phyloP scores from a whole-genome alignment of 345 rosid species.

The Eutrema heterophyllum region DNA sequence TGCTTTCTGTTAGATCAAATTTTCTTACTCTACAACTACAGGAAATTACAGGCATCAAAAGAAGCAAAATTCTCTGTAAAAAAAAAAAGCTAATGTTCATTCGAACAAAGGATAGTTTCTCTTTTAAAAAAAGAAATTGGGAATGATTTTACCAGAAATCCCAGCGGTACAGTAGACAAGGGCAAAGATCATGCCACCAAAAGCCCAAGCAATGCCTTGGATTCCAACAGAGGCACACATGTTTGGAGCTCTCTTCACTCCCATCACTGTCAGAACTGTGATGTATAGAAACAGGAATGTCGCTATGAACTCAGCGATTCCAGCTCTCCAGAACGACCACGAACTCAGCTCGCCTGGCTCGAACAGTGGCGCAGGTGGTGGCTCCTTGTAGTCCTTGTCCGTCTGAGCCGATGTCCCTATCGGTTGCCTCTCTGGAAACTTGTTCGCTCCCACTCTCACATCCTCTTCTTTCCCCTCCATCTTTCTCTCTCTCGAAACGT shows the following conservation, averaged over 20 bases:
- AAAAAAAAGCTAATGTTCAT: no score
- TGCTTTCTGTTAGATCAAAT: no score
- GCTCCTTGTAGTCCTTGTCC: constrained; percentile 45
- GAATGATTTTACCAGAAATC: constrained; percentile 31
- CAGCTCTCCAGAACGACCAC: constrained; percentile 42
- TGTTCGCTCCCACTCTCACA: constrained; percentile 44
- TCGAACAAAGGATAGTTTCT: no score
- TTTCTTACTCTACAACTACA: no score
- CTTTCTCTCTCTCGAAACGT: neutral
- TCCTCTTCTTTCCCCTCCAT: constrained; percentile 50
- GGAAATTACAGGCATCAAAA: no score
- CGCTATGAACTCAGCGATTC: constrained; percentile 37
- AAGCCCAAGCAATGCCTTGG: constrained; percentile 49
- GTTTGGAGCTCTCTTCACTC: constrained; percentile 35
- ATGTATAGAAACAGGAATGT: constrained; percentile 35
- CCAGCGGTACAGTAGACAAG: constrained; percentile 49
- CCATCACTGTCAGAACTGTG: constrained; percentile 40
- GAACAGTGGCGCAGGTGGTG: constrained; percentile 42
- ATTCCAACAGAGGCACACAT: constrained; percentile 43
- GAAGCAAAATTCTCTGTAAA: no score
- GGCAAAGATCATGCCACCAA: constrained; percentile 48
- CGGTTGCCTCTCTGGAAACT: constrained; percentile 42
- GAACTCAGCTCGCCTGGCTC: constrained; percentile 39
- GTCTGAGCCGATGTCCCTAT: constrained; percentile 41
- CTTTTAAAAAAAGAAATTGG: no score